These are phyloP conservation scores for Cyclotella sp. DNA, from an alignment of 108 stramenopile species.

Conservation along the genomic window DNA sequence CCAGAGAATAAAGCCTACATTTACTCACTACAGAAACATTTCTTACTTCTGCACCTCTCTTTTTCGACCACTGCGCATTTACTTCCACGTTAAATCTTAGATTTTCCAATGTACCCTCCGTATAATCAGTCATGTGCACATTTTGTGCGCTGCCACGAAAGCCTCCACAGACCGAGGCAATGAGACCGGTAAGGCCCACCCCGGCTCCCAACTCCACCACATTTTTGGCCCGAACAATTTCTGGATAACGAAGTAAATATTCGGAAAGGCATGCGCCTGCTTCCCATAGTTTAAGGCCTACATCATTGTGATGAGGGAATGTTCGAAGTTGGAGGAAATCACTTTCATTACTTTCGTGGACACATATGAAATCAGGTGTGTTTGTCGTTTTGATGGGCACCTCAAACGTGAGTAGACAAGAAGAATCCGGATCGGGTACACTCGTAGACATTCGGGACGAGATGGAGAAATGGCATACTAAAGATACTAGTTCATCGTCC, in stretches of 20 bases:
- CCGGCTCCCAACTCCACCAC: slow-evolving; percentile 78
- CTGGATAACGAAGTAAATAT: slow-evolving; percentile 51
- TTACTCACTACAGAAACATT: slow-evolving; percentile 16
- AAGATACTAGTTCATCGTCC: slow-evolving; percentile 38
- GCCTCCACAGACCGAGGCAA: slow-evolving; percentile 33
- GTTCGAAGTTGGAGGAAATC: slow-evolving; percentile 49
- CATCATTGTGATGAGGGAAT: slow-evolving; percentile 81
- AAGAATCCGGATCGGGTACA: slow-evolving; percentile 44
- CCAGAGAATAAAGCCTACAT: background rate
- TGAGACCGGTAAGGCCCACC: slow-evolving; percentile 69
- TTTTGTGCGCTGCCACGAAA: slow-evolving; percentile 34
- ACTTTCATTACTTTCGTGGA: background rate
- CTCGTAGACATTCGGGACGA: slow-evolving; percentile 1
- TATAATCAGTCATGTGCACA: slow-evolving; percentile 78
- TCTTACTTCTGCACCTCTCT: slow-evolving; percentile 25
- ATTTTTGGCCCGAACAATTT: slow-evolving; percentile 22
- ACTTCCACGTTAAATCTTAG: slow-evolving; percentile 61
- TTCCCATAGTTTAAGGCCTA: slow-evolving; percentile 76
- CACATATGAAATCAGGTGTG: background rate
- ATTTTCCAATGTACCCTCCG: slow-evolving; percentile 61
- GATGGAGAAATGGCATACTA: slow-evolving; percentile 46
- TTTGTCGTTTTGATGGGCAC: slow-evolving; percentile 17
- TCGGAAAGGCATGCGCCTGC: slow-evolving; percentile 74
- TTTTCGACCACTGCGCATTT: slow-evolving; percentile 57
- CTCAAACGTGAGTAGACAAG: slow-evolving; percentile 52